Evolutionary conservation across 306 rosid genomes (phyloP), one percentile per base, ranked within the genome.

Genomic region (Erythrophleum fordii): DNA sequence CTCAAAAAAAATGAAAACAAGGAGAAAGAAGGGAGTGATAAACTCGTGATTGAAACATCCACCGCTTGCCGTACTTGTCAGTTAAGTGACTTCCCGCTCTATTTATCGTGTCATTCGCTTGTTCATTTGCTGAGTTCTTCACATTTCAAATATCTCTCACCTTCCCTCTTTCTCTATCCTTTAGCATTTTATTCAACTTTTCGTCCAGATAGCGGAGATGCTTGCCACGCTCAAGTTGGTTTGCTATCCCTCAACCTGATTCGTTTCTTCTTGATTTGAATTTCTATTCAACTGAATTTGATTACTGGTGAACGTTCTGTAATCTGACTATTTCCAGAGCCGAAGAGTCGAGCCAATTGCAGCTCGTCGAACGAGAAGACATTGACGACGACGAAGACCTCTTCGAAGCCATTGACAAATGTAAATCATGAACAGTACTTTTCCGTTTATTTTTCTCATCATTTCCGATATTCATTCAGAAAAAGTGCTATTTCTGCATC

Each of bases 361-460:
- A 93, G 91, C 97, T 95, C 52, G 97, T 95, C 11, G 93, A 95
- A 73, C 97, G 97, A 35, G 99, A 95, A 35, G 97, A 91, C 18
- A 82, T 90, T 25, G 98, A 91, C 6, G 96, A 90, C 9, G 99
- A 93, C 5, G 98, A 93, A 20, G 97, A 93, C 59, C 93, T 95
- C 81, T 95, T 95, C 73, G 97, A 95, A 90, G 97, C 97, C 28
- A 92, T 95, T 76, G 98, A 93, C 82, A 95, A 95, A 77, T 67
- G 99, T 95, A 89, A 68, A 84, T 35, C 82, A 77, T 70, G 49
- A 45, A 53, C 67, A 66, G 66, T 42, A n/a, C 3, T 13, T 75
- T 64, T 62, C 14, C 8, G 7, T 56, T 44, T 69, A 12, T 39
- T 78, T 77, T 51, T 48, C 26, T 44, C 44, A 10, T 62, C 67